These are phyloP conservation scores for Nemophila menziesii DNA, from an alignment of 257 asterid species.

Conservation along the genomic window DNA sequence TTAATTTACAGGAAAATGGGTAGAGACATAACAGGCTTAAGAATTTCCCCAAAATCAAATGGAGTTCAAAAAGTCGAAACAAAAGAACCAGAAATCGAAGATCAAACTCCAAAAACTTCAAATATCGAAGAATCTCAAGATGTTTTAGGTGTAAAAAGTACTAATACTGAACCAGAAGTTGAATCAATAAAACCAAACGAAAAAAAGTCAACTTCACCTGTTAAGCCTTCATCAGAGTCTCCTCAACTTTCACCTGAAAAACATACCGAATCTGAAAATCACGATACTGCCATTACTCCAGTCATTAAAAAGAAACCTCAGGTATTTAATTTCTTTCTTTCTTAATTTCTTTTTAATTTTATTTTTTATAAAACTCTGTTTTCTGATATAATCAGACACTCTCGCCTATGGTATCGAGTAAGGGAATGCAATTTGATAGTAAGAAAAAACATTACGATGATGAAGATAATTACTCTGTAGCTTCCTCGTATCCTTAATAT, in stretches of 20 bases:
- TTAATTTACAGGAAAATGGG: constrained; percentile 34
- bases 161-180: constrained; percentile 23
- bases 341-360: constrained; percentile 1
- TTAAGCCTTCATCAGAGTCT: constrained; percentile 37
- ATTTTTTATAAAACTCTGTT: background rate
- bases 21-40: constrained; percentile 41
- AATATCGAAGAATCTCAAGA: constrained; percentile 29
- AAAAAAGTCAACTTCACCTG: constrained; percentile 28
- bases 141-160: constrained; percentile 47
- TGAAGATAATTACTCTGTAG: constrained; percentile 19
- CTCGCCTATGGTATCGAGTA: constrained; percentile 31
- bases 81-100: constrained; percentile 22
- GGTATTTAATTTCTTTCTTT: constrained; percentile 16
- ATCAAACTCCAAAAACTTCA: constrained; percentile 17
- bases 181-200: constrained; percentile 42
- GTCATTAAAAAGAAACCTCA: constrained; percentile 24
- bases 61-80: constrained; percentile 26
- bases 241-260: constrained; percentile 27
- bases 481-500: constrained; percentile 21
- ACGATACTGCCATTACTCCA: constrained; percentile 27
- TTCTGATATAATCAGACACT: constrained; percentile 22
- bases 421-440: constrained; percentile 22
- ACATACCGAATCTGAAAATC: constrained; percentile 25
- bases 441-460: constrained; percentile 10
- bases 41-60: constrained; percentile 29